Conservation (phyloP, 176 grass and related monocot species). For the Carex littledalei region DNA sequence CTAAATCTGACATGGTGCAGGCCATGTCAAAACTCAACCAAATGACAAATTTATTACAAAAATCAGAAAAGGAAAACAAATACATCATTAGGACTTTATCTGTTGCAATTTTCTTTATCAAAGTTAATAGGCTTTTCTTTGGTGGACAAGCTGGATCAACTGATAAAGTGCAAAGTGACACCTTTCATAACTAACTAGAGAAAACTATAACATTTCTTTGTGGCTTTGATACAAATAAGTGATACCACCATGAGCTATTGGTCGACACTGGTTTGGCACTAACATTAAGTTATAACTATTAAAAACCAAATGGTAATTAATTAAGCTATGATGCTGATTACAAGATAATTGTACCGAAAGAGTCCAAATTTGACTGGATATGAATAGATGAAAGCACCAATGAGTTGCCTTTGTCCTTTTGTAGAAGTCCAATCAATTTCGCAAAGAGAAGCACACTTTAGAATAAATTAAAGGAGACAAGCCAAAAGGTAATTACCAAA, state of each 20-base stretch:
- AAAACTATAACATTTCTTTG: constrained; percentile 9
- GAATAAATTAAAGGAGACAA: background rate
- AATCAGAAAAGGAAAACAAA: background rate
- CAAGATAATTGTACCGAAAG: background rate
- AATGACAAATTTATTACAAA: background rate
- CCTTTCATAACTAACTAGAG: background rate
- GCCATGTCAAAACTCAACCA: constrained; percentile 20
- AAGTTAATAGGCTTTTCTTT: constrained; percentile 17
- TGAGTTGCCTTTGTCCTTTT: background rate
- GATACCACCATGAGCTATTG: constrained; percentile 8
- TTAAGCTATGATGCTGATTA: background rate
- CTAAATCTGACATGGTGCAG: constrained; percentile 10
- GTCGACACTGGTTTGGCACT: constrained; percentile 2
- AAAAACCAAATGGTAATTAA: constrained; percentile 1
- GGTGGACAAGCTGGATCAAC: background rate
- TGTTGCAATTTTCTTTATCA: background rate
- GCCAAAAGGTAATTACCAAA: constrained; percentile 48
- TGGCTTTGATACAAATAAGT: background rate
- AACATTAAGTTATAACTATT: constrained; percentile 7
- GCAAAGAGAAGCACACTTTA: background rate
- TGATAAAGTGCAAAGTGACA: constrained; percentile 3
- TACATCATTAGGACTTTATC: constrained; percentile 3
- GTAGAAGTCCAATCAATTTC: background rate
- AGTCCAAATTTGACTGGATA: background rate
- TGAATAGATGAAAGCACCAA: background rate